A percentile compares a stretch with the other conserved stretches of the same genome.
phyloP scores from a whole-genome alignment of 2,329 filamentous ascomycete species.

The Coniochaeta sp. region DNA sequence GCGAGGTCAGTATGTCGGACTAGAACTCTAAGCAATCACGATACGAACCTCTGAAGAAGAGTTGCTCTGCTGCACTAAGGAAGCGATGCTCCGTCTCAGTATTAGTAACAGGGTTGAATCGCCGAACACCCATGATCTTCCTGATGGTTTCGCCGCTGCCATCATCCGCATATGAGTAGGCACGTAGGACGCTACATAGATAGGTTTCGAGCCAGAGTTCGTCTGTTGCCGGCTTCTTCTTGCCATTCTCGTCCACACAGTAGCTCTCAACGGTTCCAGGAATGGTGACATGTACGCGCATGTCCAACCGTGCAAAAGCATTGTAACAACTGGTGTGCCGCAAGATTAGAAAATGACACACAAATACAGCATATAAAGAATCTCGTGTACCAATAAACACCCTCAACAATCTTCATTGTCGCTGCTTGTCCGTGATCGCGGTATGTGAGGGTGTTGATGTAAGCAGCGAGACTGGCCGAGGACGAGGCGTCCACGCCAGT shows the following conservation, averaged over 20 bases:
- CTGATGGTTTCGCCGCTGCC: slow-evolving; percentile 90
- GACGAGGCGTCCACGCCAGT: slow-evolving; percentile 96
- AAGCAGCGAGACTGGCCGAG: slow-evolving; percentile 91
- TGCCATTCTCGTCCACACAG: slow-evolving; percentile 92
- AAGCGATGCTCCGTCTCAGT: slow-evolving; percentile 98
- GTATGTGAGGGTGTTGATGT: slow-evolving; percentile 96
- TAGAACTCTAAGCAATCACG: not conserved
- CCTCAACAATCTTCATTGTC: slow-evolving; percentile 81
- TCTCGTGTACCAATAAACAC: slow-evolving; percentile 73
- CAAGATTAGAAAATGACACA: not conserved
- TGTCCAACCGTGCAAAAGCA: slow-evolving; percentile 95
- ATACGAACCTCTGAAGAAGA: slow-evolving; percentile 79
- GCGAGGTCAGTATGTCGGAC: slow-evolving; percentile 34
- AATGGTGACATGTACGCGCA: slow-evolving; percentile 97
- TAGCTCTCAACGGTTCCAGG: slow-evolving; percentile 95
- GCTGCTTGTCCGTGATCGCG: slow-evolving; percentile 71
- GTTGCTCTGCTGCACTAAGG: slow-evolving; percentile 82
- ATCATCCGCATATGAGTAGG: slow-evolving; percentile 95
- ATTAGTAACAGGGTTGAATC: slow-evolving; percentile 96
- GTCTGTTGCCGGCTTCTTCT: slow-evolving; percentile 88
- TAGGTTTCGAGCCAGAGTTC: slow-evolving; percentile 97
- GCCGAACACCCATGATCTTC: slow-evolving; percentile 92
- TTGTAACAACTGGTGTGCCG: slow-evolving; percentile 69
- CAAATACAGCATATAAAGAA: not conserved
- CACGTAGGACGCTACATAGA: slow-evolving; percentile 85